phyloP scores from a whole-genome alignment of 139 green algal genomes.

The Tetradesmus lagerheimii region DNA sequence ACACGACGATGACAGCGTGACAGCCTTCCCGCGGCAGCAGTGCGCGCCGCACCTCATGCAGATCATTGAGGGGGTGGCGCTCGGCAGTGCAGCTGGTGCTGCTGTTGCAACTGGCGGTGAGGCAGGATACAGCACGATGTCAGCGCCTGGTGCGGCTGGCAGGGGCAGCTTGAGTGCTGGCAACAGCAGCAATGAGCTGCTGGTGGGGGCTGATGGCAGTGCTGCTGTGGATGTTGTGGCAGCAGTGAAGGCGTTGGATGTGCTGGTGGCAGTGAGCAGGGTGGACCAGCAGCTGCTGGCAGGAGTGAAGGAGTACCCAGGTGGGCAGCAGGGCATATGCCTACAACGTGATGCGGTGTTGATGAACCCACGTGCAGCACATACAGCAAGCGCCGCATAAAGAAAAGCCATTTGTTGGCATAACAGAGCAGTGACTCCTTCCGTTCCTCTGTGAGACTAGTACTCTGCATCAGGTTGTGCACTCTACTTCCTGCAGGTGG shows the following conservation, averaged over 20 bases:
- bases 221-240: neutral
- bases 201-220: neutral
- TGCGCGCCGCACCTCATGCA: neutral
- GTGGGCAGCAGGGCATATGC: too few relatives aligned
- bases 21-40: conserved; percentile 13
- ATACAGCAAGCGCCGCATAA: too few relatives aligned
- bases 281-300: neutral
- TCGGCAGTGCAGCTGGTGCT: neutral
- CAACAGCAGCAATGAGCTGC: neutral
- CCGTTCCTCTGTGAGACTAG: too few relatives aligned
- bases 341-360: too few relatives aligned
- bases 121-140: neutral
- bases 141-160: neutral
- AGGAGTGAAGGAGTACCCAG: conserved; percentile 28
- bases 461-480: too few relatives aligned
- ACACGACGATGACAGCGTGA: neutral
- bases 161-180: neutral
- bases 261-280: conserved; percentile 19
- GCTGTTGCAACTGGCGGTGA: neutral
- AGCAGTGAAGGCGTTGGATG: conserved; percentile 5
- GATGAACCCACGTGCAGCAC: too few relatives aligned
- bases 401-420: too few relatives aligned
- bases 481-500: conserved; percentile 2
- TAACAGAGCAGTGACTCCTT: too few relatives aligned
- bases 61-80: neutral